phyloP scores from a whole-genome alignment of 495 filamentous ascomycete species.

The Aspergillus funiculosus region DNA sequence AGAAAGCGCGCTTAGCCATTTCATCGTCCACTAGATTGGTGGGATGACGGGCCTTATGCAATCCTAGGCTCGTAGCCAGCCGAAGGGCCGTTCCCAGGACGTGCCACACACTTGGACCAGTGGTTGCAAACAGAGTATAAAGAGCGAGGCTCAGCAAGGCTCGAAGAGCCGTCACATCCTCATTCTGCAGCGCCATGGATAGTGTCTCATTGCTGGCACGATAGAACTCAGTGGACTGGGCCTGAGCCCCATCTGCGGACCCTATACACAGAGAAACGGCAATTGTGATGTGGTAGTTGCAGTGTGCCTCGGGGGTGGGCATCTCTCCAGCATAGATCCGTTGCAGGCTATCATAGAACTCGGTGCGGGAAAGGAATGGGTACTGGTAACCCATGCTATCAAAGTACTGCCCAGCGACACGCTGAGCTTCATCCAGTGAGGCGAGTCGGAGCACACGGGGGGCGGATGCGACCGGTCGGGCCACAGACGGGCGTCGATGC shows the following conservation, averaged over 20 bases:
- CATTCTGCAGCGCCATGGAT: constrained; percentile 36
- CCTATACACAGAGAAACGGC: constrained; percentile 38
- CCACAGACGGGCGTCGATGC: constrained; percentile 36
- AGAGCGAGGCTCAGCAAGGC: constrained; percentile 45
- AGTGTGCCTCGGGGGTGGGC: constrained; percentile 34
- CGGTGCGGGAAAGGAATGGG: constrained; percentile 36
- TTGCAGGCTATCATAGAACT: constrained; percentile 35
- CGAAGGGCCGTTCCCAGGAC: constrained; percentile 44
- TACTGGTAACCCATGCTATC: constrained; percentile 44
- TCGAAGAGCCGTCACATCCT: constrained; percentile 40
- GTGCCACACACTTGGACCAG: constrained; percentile 50
- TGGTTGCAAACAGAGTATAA: constrained; percentile 47
- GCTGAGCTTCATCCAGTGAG: constrained; percentile 39
- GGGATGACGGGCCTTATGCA: constrained; percentile 41
- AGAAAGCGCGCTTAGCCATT: constrained; percentile 47
- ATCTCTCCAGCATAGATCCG: constrained; percentile 36
- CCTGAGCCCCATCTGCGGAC: constrained; percentile 29
- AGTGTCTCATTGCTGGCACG: constrained; percentile 38
- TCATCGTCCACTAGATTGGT: constrained; percentile 37
- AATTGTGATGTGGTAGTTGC: constrained; percentile 40
- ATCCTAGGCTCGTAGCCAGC: constrained; percentile 43
- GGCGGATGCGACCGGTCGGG: constrained; percentile 31
- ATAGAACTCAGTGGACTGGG: constrained; percentile 37
- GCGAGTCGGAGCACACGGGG: constrained; percentile 35
- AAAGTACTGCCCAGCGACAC: constrained; percentile 35